Conservation (phyloP, 208 protist species). For the Acanthamoeba castellanii region DNA sequence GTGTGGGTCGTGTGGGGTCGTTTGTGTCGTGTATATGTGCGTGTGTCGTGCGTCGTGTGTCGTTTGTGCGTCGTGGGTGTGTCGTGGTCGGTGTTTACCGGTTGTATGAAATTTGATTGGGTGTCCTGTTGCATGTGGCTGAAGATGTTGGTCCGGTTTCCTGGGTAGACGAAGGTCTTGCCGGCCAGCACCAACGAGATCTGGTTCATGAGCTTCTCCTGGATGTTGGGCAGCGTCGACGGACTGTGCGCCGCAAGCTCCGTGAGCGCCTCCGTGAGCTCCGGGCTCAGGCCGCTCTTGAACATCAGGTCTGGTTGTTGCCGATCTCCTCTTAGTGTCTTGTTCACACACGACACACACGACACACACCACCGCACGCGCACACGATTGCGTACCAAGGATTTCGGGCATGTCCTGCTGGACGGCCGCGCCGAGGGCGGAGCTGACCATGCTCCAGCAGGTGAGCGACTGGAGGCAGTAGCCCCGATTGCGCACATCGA, state of each 20-base stretch:
- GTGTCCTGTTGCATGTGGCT: constrained; percentile 82
- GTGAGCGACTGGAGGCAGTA: constrained; percentile 80
- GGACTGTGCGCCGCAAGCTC: constrained; percentile 85
- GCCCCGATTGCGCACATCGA: constrained; percentile 73
- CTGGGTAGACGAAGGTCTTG: constrained; percentile 55
- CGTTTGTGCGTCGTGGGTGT: too few relatives aligned
- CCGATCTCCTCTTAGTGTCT: too few relatives aligned
- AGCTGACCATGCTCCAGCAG: constrained; percentile 87
- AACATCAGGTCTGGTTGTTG: constrained; percentile 82
- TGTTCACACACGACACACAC: too few relatives aligned
- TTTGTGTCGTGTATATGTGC: too few relatives aligned
- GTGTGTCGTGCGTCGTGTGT: too few relatives aligned
- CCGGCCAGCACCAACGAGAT: constrained; percentile 57
- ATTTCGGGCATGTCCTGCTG: constrained; percentile 73
- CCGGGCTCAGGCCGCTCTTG: constrained; percentile 62
- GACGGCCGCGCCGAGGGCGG: constrained; percentile 77
- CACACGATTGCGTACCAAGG: background rate
- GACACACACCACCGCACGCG: too few relatives aligned
- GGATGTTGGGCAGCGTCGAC: constrained; percentile 83
- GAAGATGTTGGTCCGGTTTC: constrained; percentile 9
- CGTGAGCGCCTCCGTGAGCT: constrained; percentile 78
- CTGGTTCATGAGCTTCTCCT: constrained; percentile 76
- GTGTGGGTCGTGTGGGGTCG: too few relatives aligned
- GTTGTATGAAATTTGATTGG: too few relatives aligned
- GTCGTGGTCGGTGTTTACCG: too few relatives aligned